A percentile compares a stretch with the other conserved stretches of the same genome.
phyloP scores from a whole-genome alignment of 495 filamentous ascomycete genomes.

The Glutinoglossum americanum region DNA sequence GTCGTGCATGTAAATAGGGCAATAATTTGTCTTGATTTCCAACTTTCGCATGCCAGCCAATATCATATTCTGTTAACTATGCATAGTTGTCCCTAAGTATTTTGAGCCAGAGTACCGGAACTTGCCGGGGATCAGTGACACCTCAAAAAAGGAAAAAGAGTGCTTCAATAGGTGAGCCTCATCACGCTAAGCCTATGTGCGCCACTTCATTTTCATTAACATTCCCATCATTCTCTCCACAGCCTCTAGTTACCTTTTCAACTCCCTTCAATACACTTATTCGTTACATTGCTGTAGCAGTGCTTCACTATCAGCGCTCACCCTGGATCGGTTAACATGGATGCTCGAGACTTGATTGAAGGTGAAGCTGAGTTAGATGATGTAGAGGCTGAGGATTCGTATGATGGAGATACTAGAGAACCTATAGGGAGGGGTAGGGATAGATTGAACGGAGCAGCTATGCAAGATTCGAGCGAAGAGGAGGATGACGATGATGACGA shows the following conservation, averaged over 20 bases:
- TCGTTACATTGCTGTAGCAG: not conserved
- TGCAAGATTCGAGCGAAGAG: slow-evolving; percentile 80
- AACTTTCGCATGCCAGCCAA: too few species aligned
- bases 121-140: not conserved
- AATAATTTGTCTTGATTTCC: too few species aligned
- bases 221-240: not conserved
- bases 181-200: not conserved
- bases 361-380: slow-evolving; percentile 68
- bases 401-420: slow-evolving; percentile 62
- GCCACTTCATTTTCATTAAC: not conserved
- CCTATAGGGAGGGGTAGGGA: slow-evolving; percentile 18
- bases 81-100: too few species aligned
- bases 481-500: slow-evolving; percentile 93
- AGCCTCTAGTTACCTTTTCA: not conserved
- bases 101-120: not conserved
- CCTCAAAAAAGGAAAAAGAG: not conserved
- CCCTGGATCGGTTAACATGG: slow-evolving; percentile 27
- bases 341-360: slow-evolving; percentile 57
- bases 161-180: not conserved
- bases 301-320: not conserved
- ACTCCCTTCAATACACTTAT: not conserved
- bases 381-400: slow-evolving; percentile 81
- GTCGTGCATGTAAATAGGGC: too few species aligned
- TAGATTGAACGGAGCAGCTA: slow-evolving; percentile 19
- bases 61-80: not conserved